Conservation (phyloP, 2,329 filamentous ascomycete species). For the Metarhizium brunneum region DNA sequence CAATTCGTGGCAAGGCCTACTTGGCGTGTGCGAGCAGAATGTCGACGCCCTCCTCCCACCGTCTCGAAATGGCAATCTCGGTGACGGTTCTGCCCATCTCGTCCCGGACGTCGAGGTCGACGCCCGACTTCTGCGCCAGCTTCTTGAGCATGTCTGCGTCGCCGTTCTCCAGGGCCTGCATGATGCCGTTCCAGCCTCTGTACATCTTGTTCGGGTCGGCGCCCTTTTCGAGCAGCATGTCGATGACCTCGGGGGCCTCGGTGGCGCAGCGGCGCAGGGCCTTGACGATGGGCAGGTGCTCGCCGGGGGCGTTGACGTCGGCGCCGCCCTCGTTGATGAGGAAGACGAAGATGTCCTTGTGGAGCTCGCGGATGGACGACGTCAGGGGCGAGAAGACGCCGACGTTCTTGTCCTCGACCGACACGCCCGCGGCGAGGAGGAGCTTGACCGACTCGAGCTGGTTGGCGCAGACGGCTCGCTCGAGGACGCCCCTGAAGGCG, state of each 20-base stretch:
- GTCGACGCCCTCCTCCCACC: constrained; percentile 47
- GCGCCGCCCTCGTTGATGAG: constrained; percentile 53
- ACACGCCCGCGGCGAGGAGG: constrained; percentile 54
- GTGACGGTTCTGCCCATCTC: constrained; percentile 44
- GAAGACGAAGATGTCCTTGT: constrained; percentile 50
- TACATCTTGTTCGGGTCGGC: constrained; percentile 61
- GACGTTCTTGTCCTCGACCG: constrained; percentile 62
- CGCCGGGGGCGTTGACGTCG: constrained; percentile 57
- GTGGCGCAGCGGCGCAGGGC: constrained; percentile 50
- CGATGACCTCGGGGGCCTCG: constrained; percentile 49
- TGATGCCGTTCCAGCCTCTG: constrained; percentile 55
- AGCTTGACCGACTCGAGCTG: constrained; percentile 59
- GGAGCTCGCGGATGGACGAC: constrained; percentile 55
- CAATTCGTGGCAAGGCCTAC: neutral
- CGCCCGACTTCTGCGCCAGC: constrained; percentile 37
- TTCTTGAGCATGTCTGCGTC: constrained; percentile 44
- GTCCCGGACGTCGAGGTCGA: constrained; percentile 42
- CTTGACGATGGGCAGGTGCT: constrained; percentile 64
- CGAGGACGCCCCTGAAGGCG: constrained; percentile 57
- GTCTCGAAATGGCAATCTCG: constrained; percentile 48
- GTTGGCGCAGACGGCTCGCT: constrained; percentile 58
- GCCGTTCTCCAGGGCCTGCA: constrained; percentile 57
- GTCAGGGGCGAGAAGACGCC: constrained; percentile 64
- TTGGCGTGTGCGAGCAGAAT: constrained; percentile 33
- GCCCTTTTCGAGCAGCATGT: constrained; percentile 52